These are phyloP conservation scores for Oryza officinalis DNA, from an alignment of 176 grass and related monocot genomes.

Conservation along the genomic window DNA sequence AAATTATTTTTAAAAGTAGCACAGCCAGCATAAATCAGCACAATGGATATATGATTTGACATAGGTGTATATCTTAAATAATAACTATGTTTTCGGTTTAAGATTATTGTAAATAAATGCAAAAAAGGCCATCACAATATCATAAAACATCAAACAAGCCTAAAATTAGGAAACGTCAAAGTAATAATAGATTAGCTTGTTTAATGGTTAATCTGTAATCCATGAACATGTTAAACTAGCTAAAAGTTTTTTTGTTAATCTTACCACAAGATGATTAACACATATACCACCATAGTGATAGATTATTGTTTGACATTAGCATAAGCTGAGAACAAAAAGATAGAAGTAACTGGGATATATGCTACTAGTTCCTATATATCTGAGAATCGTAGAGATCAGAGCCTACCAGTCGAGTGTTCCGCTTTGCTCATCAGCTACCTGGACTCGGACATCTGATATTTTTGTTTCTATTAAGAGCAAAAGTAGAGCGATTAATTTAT, in stretches of 20 bases:
- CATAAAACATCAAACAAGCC: background rate
- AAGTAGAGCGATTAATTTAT: conserved; percentile 30
- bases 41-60: background rate
- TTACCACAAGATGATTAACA: background rate
- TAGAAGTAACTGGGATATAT: conserved; percentile 6
- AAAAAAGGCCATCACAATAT: conserved; percentile 13
- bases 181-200: conserved; percentile 1
- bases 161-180: background rate
- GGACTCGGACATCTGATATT: conserved; percentile 64
- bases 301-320: background rate
- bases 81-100: conserved; percentile 18
- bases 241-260: background rate
- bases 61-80: background rate
- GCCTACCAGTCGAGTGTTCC: conserved; percentile 75
- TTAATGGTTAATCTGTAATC: background rate
- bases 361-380: conserved; percentile 31
- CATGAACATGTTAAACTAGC: conserved; percentile 6
- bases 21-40: background rate
- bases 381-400: conserved; percentile 22
- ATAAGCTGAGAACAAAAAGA: background rate
- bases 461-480: conserved; percentile 60
- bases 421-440: conserved; percentile 61
- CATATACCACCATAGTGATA: background rate
- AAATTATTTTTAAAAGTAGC: background rate
- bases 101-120: conserved; percentile 16